These are phyloP conservation scores for Amanita brunnescens DNA, from an alignment of 768 basidiomycete species.

Conservation along the genomic window DNA sequence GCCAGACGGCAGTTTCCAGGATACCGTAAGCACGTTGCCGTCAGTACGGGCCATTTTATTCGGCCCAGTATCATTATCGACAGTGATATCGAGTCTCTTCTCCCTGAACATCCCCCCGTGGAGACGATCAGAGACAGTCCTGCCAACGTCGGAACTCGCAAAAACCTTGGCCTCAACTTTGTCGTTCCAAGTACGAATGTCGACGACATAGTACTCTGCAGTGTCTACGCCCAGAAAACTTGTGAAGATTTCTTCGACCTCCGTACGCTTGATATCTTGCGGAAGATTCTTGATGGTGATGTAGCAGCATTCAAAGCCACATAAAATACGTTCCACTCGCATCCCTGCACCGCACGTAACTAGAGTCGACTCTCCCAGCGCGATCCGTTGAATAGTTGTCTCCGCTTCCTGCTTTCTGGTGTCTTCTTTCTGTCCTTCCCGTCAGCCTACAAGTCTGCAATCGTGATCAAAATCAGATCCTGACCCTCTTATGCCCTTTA, in stretches of 20 bases:
- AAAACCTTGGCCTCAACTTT: slow-evolving; percentile 34
- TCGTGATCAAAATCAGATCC: neutral
- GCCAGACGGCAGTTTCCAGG: slow-evolving; percentile 41
- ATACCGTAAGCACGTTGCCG: slow-evolving; percentile 34
- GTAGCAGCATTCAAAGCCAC: slow-evolving; percentile 46
- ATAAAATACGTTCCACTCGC: slow-evolving; percentile 32
- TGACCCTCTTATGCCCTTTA: neutral
- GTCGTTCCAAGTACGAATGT: slow-evolving; percentile 17
- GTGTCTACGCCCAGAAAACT: slow-evolving; percentile 32
- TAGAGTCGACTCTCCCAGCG: slow-evolving; percentile 34
- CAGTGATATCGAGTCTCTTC: slow-evolving; percentile 23
- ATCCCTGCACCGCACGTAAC: slow-evolving; percentile 44
- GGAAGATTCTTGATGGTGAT: slow-evolving; percentile 41
- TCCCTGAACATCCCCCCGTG: slow-evolving; percentile 40
- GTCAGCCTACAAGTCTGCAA: neutral
- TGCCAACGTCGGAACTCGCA: slow-evolving; percentile 32
- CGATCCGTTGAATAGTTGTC: slow-evolving; percentile 30
- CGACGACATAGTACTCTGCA: slow-evolving; percentile 25
- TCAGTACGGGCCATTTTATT: slow-evolving; percentile 37
- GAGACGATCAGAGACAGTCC: slow-evolving; percentile 31
- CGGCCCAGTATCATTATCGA: slow-evolving; percentile 27
- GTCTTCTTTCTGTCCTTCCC: neutral
- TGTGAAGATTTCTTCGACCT: slow-evolving; percentile 35
- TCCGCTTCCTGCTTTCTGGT: slow-evolving; percentile 28
- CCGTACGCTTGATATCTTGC: slow-evolving; percentile 24